Evolutionary conservation across 2,329 filamentous ascomycete genomes (phyloP), one percentile per base, ranked within the genome.

Genomic region (Colletotrichum sp.): DNA sequence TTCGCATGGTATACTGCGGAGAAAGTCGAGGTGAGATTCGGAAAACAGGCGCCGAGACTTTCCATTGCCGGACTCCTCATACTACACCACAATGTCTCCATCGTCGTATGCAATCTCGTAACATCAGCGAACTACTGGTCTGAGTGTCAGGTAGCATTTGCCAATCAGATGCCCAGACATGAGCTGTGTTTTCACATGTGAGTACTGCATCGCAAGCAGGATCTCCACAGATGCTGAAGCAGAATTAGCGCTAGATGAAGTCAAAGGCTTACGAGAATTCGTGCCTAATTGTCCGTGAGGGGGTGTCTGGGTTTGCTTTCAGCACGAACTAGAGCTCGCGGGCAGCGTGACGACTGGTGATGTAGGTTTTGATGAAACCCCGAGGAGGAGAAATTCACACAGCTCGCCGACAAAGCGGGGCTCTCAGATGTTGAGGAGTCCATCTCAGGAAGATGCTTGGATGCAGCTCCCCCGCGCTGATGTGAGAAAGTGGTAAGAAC

Each of bases 311-410:
- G 65, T 55, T 68, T 59, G 39, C 52, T 49, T 24, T 28, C 32
- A 74, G 70, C 64, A 60, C 34, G 59, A 52, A 26, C 57, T 44
- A 24, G 57, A 65, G 30, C 44, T 13, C 24, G 30, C 9, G n/a
- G 28, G 26, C 36, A 10, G 63, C 34, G 16, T 3, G 26, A 18
- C 26, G 21, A 21, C 39, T 24, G 28, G 59, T 44, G 28, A 57
- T 34, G 64, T 76, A 73, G 44, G 74, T 76, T 76, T 76, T 34
- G 57, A 59, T 69, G 64, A 76, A 76, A 76, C 74, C 55, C 32
- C 64, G 70, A 69, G 28, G 52, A 34, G 69, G 34, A 69, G 57
- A 49, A 21, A 68, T 34, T 68, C 21, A 32, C 39, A 36, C 57
- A 64, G 36, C 28, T 28, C 13, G 18, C 28, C 64, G 34, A 32